These are phyloP conservation scores for Pythium dissotocum DNA, from an alignment of 352 stramenopile species.

Conservation along the genomic window DNA sequence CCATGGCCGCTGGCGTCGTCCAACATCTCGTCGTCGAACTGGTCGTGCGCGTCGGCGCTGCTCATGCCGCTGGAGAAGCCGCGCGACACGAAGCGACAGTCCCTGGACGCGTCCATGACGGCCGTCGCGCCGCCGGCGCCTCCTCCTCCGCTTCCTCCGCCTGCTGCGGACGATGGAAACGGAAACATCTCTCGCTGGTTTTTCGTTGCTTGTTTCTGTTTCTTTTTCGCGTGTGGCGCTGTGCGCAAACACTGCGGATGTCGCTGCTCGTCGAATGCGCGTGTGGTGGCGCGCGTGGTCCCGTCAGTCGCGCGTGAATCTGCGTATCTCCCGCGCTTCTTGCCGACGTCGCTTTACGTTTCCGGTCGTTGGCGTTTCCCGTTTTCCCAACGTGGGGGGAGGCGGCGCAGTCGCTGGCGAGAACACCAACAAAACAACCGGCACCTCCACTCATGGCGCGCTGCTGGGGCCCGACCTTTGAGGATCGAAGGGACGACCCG, in stretches of 20 bases:
- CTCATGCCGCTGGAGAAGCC: slow-evolving; percentile 29
- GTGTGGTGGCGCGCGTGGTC: not conserved
- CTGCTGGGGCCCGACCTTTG: slow-evolving; percentile 18
- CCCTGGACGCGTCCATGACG: slow-evolving; percentile 20
- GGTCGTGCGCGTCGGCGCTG: slow-evolving; percentile 3
- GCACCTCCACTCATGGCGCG: slow-evolving; percentile 23
- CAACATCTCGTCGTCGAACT: slow-evolving; percentile 57
- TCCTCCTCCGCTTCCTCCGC: slow-evolving; percentile 4
- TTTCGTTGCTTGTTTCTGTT: not conserved
- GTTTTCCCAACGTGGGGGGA: slow-evolving; percentile 18
- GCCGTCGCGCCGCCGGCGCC: slow-evolving; percentile 18
- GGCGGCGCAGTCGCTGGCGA: not conserved
- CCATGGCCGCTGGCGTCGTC: slow-evolving; percentile 38
- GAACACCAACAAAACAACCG: slow-evolving; percentile 5
- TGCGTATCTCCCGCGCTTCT: slow-evolving; percentile 6
- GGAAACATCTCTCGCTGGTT: slow-evolving; percentile 17
- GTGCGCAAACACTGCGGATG: not conserved
- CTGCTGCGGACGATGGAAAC: slow-evolving; percentile 9
- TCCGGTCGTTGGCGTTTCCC: slow-evolving; percentile 16
- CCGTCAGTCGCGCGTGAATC: slow-evolving; percentile 1
- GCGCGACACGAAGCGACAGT: slow-evolving; percentile 51
- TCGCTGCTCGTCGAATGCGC: not conserved
- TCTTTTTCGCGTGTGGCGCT: not conserved
- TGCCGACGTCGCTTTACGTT: not conserved
- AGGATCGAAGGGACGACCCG: slow-evolving; percentile 25